Conservation (phyloP, 192 early-diverging fungal genomes). For the Jimgerdemannia flammicorona region DNA sequence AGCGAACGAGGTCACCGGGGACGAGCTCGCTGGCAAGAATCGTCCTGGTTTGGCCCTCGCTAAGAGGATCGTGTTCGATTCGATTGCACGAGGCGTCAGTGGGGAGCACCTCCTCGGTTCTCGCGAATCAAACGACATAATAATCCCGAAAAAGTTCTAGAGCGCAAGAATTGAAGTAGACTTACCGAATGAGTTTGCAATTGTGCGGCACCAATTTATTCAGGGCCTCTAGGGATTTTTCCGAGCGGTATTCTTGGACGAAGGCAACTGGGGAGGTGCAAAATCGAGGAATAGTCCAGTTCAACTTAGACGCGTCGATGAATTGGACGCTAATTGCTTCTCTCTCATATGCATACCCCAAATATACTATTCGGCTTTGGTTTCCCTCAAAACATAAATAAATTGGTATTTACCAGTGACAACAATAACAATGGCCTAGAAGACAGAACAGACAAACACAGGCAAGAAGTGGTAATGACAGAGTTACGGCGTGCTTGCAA, state of each 20-base stretch:
- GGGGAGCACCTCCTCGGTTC: neutral
- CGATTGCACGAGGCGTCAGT: constrained; percentile 1
- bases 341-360: no score
- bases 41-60: constrained; percentile 50
- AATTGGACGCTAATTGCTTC: neutral
- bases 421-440: constrained; percentile 69
- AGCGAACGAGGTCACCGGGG: constrained; percentile 86
- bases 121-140: neutral
- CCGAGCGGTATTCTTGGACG: constrained; percentile 84
- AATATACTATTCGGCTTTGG: no score
- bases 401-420: constrained; percentile 49
- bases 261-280: constrained; percentile 61
- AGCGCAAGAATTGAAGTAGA: neutral
- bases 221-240: constrained; percentile 79
- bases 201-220: constrained; percentile 85
- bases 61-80: constrained; percentile 16
- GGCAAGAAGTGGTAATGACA: neutral
- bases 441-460: neutral
- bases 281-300: neutral
- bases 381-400: no score
- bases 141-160: constrained; percentile 1
- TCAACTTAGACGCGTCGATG: neutral
- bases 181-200: constrained; percentile 75
- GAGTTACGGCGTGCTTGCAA: neutral
- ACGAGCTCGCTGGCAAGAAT: constrained; percentile 82